Evolutionary conservation across 129 eudicot species (phyloP).

Genomic region (Artemisia tridentata): DNA sequence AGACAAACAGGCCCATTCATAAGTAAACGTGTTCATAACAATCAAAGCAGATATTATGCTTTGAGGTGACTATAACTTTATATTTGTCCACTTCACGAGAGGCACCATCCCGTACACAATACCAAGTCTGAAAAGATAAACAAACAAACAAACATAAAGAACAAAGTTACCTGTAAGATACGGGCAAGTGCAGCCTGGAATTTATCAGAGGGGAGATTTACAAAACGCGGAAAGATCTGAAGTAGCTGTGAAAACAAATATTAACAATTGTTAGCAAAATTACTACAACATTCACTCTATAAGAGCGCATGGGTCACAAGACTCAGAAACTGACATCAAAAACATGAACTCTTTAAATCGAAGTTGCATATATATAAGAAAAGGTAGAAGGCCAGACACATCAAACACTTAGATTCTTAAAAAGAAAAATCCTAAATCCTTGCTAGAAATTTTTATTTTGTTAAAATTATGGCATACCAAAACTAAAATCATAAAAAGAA

Average conservation of each 20-base stretch:
- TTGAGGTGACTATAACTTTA: not conserved
- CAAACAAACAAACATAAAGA: constrained; percentile 8
- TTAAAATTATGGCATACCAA: too few species aligned
- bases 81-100: constrained; percentile 3
- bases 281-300: not conserved
- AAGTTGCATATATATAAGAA: too few species aligned
- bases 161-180: constrained; percentile 58
- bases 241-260: constrained; percentile 53
- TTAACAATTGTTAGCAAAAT: constrained; percentile 9
- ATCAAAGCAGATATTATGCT: not conserved
- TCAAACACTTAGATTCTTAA: too few species aligned
- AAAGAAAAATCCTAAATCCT: too few species aligned
- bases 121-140: not conserved
- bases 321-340: not conserved
- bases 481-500: not conserved
- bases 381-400: too few species aligned
- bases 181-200: constrained; percentile 81
- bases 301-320: constrained; percentile 13
- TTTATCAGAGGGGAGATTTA: constrained; percentile 70
- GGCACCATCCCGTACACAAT: not conserved
- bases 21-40: not conserved
- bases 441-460: too few species aligned
- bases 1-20: too few species aligned
- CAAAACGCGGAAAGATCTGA: constrained; percentile 67
- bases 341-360: too few species aligned